Evolutionary conservation across 805 yeast genomes (phyloP).

Genomic region (Cyberlindnera galapagoensis): DNA sequence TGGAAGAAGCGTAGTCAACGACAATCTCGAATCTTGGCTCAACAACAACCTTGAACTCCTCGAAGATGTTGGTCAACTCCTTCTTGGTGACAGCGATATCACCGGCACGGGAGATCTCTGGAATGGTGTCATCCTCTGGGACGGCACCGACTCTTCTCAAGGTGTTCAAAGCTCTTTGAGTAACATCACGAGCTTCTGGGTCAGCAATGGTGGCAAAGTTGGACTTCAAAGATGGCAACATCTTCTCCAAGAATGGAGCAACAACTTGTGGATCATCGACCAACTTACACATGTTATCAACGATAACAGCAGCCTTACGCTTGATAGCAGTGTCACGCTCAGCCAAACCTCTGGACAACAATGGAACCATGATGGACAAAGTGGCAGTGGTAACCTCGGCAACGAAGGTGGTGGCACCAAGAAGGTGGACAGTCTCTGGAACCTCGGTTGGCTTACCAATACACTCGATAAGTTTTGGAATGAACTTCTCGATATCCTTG

Average conservation of each 20-base stretch:
- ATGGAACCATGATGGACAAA: constrained; percentile 98
- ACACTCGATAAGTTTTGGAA: constrained; percentile 95
- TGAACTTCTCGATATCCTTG: constrained; percentile 99
- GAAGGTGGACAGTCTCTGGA: constrained; percentile 96
- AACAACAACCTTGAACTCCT: constrained; percentile 51
- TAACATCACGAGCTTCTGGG: constrained; percentile 99
- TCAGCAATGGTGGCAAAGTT: constrained; percentile 97
- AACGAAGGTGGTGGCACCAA: constrained; percentile 99
- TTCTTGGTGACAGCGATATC: constrained; percentile 81
- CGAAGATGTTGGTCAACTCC: constrained; percentile 69
- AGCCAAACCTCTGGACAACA: constrained; percentile 98
- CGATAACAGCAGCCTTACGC: constrained; percentile 99
- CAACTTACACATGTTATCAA: constrained; percentile 99
- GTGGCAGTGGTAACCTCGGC: constrained; percentile 99
- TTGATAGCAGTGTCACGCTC: constrained; percentile 99
- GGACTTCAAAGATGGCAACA: constrained; percentile 92
- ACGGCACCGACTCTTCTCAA: constrained; percentile 98
- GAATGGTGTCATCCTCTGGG: constrained; percentile 81
- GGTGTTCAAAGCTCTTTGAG: constrained; percentile 93
- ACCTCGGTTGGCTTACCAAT: constrained; percentile 95
- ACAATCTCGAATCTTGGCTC: constrained; percentile 77
- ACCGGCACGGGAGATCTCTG: constrained; percentile 99
- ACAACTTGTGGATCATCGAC: constrained; percentile 99
- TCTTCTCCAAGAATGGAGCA: constrained; percentile 96
- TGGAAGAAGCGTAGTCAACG: constrained; percentile 80